Conservation (phyloP, 129 eudicot genomes). For the Lactuca saligna region DNA sequence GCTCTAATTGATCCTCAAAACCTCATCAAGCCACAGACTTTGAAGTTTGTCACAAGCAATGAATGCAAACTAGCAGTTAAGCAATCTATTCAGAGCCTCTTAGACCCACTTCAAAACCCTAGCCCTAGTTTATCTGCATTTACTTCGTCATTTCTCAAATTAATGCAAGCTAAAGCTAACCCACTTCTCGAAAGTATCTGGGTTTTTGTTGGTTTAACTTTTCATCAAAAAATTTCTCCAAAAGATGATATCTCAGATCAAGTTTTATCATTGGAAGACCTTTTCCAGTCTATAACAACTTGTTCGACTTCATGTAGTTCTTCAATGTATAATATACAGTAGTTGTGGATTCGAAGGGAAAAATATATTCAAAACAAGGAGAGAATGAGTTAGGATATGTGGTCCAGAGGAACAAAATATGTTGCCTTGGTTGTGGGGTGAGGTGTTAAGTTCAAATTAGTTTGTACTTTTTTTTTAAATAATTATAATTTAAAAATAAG, state of each 20-base stretch:
- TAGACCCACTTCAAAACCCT: slow-evolving; percentile 40
- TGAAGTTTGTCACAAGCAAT: slow-evolving; percentile 36
- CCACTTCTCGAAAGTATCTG: slow-evolving; percentile 76
- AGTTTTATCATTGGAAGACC: slow-evolving; percentile 42
- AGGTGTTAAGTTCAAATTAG: no score
- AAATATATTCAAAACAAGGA: slow-evolving; percentile 40
- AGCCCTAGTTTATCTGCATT: slow-evolving; percentile 31
- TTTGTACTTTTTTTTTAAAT: no score
- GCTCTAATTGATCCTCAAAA: slow-evolving; percentile 38
- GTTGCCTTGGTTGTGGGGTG: no score
- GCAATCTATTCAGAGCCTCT: slow-evolving; percentile 47
- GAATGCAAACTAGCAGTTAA: slow-evolving; percentile 42
- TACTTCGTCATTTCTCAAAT: slow-evolving; percentile 42
- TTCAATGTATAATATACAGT: slow-evolving; percentile 35
- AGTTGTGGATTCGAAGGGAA: slow-evolving; percentile 35
- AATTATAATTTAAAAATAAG: no score
- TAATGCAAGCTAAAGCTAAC: slow-evolving; percentile 47
- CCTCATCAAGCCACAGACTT: slow-evolving; percentile 10
- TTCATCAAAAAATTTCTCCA: slow-evolving; percentile 19
- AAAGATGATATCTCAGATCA: slow-evolving; percentile 43
- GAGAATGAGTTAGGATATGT: slow-evolving; percentile 24
- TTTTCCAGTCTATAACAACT: slow-evolving; percentile 47
- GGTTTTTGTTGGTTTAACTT: slow-evolving; percentile 49
- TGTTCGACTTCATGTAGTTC: slow-evolving; percentile 58
- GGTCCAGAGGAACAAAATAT: no score